Evolutionary conservation across 2,329 filamentous ascomycete genomes (phyloP).

Genomic region (Periconia macrospinosa): DNA sequence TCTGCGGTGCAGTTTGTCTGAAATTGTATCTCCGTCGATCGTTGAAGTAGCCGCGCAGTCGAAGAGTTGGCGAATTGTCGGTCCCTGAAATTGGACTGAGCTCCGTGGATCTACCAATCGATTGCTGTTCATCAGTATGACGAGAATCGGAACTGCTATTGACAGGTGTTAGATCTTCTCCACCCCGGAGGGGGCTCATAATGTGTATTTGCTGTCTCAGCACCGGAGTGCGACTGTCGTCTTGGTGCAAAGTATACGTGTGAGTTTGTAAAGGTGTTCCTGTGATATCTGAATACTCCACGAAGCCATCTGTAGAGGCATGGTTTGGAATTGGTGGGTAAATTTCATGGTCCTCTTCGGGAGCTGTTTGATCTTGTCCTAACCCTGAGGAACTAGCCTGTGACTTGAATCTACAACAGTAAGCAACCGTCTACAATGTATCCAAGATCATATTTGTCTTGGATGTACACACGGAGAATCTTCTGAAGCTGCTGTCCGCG

Average conservation of each 20-base stretch:
- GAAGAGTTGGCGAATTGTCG: constrained; percentile 5
- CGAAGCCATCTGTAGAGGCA: constrained; percentile 13
- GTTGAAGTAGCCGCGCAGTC: constrained; percentile 13
- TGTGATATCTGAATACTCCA: constrained; percentile 18
- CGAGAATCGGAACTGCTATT: not conserved
- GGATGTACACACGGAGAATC: constrained; percentile 10
- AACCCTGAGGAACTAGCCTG: constrained; percentile 7
- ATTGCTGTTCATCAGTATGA: not conserved
- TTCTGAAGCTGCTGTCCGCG: constrained; percentile 10
- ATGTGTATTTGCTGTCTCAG: constrained; percentile 20
- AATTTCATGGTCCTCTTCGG: constrained; percentile 8
- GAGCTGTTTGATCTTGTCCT: constrained; percentile 9
- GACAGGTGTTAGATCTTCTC: not conserved
- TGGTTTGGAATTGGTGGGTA: constrained; percentile 5
- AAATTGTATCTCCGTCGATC: constrained; percentile 11
- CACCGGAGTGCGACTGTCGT: constrained; percentile 13
- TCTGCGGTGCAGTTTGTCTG: constrained; percentile 7
- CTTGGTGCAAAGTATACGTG: constrained; percentile 8
- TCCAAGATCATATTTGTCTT: constrained; percentile 4
- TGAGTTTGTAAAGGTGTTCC: constrained; percentile 3
- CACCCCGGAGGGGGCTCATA: constrained; percentile 12
- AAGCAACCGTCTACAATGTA: not conserved
- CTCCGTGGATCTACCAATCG: not conserved
- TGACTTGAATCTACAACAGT: not conserved
- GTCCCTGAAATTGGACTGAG: not conserved